Conservation (phyloP, 768 basidiomycete species). For the Candolleomyces aberdarensis region DNA sequence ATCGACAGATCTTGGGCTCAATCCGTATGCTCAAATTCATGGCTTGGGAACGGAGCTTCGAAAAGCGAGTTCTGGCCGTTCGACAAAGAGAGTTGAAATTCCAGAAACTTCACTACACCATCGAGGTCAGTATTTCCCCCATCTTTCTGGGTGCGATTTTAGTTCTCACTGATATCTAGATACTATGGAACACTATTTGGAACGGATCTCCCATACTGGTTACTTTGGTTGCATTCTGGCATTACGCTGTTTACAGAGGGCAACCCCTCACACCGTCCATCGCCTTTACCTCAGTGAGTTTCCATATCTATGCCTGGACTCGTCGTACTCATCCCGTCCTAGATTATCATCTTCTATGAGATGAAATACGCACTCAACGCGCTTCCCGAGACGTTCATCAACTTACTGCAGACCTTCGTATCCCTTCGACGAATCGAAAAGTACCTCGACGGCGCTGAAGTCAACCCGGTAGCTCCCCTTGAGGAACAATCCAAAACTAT, state of each 20-base stretch:
- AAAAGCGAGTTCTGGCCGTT: slow-evolving; percentile 66
- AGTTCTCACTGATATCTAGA: slow-evolving; percentile 22
- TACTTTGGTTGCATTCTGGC: slow-evolving; percentile 63
- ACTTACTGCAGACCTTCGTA: slow-evolving; percentile 81
- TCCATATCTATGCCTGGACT: slow-evolving; percentile 14
- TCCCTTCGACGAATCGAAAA: slow-evolving; percentile 90
- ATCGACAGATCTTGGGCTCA: slow-evolving; percentile 70
- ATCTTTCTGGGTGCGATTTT: not conserved
- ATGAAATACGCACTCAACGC: slow-evolving; percentile 86
- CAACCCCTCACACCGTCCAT: slow-evolving; percentile 75
- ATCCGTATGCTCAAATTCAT: slow-evolving; percentile 96
- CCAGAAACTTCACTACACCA: slow-evolving; percentile 82
- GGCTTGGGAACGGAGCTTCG: slow-evolving; percentile 92
- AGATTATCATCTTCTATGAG: slow-evolving; percentile 61
- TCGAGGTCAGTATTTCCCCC: slow-evolving; percentile 45
- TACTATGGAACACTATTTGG: slow-evolving; percentile 18
- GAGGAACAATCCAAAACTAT: slow-evolving; percentile 55
- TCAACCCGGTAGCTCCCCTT: slow-evolving; percentile 58
- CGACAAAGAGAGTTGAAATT: slow-evolving; percentile 80
- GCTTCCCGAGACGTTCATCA: slow-evolving; percentile 88
- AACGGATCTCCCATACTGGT: slow-evolving; percentile 53
- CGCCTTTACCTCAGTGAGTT: slow-evolving; percentile 72
- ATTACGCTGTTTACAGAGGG: slow-evolving; percentile 68
- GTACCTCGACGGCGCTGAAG: slow-evolving; percentile 75
- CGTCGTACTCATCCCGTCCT: not conserved